Evolutionary conservation across 345 rosid genomes (phyloP), one percentile per base, ranked within the genome.

Genomic region (Durio zibethinus): DNA sequence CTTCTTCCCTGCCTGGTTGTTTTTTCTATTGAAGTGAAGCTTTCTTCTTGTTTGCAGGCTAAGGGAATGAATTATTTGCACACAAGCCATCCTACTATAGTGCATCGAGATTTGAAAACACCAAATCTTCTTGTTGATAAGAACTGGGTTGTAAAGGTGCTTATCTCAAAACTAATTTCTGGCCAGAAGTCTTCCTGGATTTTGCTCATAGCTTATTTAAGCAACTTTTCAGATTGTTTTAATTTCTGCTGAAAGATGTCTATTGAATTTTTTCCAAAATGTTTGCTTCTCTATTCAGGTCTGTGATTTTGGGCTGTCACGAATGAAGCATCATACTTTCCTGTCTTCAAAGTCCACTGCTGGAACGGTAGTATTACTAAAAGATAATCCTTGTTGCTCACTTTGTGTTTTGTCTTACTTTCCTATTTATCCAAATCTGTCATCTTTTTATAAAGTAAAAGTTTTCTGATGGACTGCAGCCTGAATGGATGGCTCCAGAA

Each of bases 401-500:
- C 61, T 71, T 69, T 50, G 29, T 31, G 42, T 70, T 67, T 50
- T 48, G 42, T 50, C 29, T 42, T 74, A n/a, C 16, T 45, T 60
- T 61, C 48, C 35, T 12, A 61, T 33, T 14, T 29, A 29, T 45
- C n/a, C 10, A 61, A 43, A 40, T 14, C 16, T 33, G 8, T 43
- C 10, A 3, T 48, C 48, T 33, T 76, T 50, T 31, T 6, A 57
- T 68, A 31, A 62, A 59, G 14, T 77, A 47, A 18, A 68, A 65
- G 6, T 64, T 77, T 77, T 16, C 76, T 77, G 56, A 72, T 77
- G 61, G 25, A 38, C 16, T 87, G 86, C 92, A 96, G 99, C 98
- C 99, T 18, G 99, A 96, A 81, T 96, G 99, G 99, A 96, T 96
- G 99, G 99, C 99, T 53, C 99, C 99, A 2, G 99, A 96, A 92